These are phyloP conservation scores for Aphanomyces invadans DNA, from an alignment of 352 stramenopile species.

Conservation along the genomic window DNA sequence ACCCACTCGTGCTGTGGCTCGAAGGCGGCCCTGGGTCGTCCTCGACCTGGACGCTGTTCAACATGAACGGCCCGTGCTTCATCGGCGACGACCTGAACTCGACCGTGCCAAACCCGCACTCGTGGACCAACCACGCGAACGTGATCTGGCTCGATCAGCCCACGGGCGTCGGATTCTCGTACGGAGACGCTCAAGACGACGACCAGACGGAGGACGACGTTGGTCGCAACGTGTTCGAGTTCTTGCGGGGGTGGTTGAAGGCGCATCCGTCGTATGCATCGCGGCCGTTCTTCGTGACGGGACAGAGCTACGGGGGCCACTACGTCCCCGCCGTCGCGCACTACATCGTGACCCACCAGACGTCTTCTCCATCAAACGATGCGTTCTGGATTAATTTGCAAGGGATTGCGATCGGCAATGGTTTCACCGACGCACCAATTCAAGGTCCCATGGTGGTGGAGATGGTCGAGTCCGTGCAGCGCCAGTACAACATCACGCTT, in stretches of 20 bases:
- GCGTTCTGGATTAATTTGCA: conserved; percentile 52
- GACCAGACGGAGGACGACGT: conserved; percentile 44
- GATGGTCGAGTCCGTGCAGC: conserved; percentile 73
- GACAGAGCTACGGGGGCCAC: conserved; percentile 60
- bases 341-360: conserved; percentile 44
- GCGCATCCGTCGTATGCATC: conserved; percentile 42
- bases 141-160: conserved; percentile 68
- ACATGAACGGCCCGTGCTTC: conserved; percentile 55
- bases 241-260: conserved; percentile 51
- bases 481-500: conserved; percentile 67
- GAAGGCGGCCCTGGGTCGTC: conserved; percentile 51
- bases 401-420: conserved; percentile 75
- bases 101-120: conserved; percentile 38
- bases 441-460: conserved; percentile 50
- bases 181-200: conserved; percentile 33
- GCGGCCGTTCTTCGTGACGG: conserved; percentile 55
- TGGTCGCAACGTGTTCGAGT: conserved; percentile 59
- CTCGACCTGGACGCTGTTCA: conserved; percentile 49
- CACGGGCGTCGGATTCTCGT: conserved; percentile 47
- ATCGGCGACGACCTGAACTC: conserved; percentile 40
- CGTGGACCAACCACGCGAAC: conserved; percentile 56
- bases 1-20: conserved; percentile 61
- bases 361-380: conserved; percentile 11
- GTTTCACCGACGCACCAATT: conserved; percentile 54
- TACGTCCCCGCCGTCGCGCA: conserved; percentile 51